Evolutionary conservation across 345 rosid species (phyloP).

Genomic region (Sisymbrium irio): DNA sequence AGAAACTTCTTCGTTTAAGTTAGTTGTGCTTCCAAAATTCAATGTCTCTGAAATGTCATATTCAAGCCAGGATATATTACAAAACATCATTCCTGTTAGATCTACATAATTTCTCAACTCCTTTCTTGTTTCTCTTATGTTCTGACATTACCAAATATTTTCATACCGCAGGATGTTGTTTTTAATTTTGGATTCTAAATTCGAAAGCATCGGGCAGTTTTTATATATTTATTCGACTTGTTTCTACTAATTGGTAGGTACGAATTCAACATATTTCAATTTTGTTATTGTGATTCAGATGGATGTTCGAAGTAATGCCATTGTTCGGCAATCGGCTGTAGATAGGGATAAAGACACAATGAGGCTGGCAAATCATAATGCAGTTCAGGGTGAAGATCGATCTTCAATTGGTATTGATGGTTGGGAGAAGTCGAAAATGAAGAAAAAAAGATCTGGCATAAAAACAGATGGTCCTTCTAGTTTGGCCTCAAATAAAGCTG

Average conservation of each 20-base stretch:
- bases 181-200: neutral
- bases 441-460: conserved; percentile 94
- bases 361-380: conserved; percentile 56
- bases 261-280: conserved; percentile 1
- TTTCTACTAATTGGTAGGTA: neutral
- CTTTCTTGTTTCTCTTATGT: neutral
- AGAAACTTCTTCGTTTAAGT: neutral
- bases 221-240: neutral
- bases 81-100: neutral
- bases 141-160: neutral
- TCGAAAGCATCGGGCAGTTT: conserved; percentile 4
- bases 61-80: neutral
- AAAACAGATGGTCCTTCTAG: conserved; percentile 66
- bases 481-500: conserved; percentile 52
- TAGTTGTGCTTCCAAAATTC: conserved; percentile 11
- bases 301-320: conserved; percentile 67
- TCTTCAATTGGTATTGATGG: conserved; percentile 77
- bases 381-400: conserved; percentile 72
- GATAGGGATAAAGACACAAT: conserved; percentile 77
- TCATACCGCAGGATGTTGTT: neutral
- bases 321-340: conserved; percentile 59
- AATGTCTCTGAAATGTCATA: neutral
- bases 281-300: conserved; percentile 44
- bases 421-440: conserved; percentile 96
- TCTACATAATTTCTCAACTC: conserved; percentile 9